Evolutionary conservation across 208 protist species (phyloP).

Genomic region (Leishmania aethiopica): DNA sequence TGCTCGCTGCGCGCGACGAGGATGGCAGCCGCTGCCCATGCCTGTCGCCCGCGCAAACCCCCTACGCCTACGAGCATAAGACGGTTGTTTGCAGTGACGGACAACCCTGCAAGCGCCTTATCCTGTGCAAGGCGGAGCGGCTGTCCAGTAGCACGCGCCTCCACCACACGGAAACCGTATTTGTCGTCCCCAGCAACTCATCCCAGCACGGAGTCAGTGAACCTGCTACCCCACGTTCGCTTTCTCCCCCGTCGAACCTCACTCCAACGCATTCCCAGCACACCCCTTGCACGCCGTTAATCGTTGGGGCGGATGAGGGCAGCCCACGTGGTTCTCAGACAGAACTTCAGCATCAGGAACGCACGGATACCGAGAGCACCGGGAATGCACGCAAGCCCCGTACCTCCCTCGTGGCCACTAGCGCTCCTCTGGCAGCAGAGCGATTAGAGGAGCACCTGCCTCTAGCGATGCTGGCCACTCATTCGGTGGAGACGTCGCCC

Average conservation of each 20-base stretch:
- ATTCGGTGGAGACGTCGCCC: background rate
- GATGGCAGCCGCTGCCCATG: background rate
- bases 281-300: background rate
- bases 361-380: background rate
- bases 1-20: background rate
- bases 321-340: background rate
- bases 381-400: background rate
- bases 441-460: too few relatives aligned
- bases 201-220: background rate
- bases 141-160: background rate
- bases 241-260: background rate
- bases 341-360: background rate
- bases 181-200: background rate
- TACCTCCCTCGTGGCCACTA: background rate
- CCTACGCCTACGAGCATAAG: constrained; percentile 11
- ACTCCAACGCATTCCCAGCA: background rate
- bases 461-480: background rate
- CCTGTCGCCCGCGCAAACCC: background rate
- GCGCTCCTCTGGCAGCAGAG: background rate
- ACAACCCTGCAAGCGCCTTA: constrained; percentile 3
- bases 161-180: background rate
- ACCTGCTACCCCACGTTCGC: background rate
- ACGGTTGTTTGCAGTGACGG: constrained; percentile 9
- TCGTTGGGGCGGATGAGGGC: background rate
- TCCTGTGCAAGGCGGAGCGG: background rate